Percentiles rank a stretch among this genome's conserved stretches.
phyloP scores from a whole-genome alignment of 257 asterid genomes.

The Capsicum baccatum region DNA sequence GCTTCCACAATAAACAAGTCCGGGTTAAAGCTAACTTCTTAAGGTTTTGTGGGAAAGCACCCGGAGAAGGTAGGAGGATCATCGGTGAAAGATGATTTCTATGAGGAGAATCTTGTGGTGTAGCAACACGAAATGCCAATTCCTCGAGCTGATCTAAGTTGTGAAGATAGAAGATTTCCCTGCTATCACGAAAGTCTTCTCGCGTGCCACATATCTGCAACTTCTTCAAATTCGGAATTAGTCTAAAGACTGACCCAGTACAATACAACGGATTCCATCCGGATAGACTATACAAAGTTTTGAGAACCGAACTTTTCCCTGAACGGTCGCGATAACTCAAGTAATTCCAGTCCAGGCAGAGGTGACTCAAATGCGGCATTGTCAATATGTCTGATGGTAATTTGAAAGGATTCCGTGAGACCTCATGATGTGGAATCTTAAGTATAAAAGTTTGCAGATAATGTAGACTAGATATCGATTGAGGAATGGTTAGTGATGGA shows the following conservation, averaged over 20 bases:
- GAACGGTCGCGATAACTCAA: background rate
- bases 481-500: background rate
- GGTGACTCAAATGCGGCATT: background rate
- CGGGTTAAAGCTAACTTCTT: too few species aligned
- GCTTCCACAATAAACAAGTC: background rate
- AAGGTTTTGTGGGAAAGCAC: too few species aligned
- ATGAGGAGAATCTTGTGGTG: background rate
- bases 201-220: background rate
- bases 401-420: background rate
- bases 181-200: background rate
- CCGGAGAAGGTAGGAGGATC: too few species aligned
- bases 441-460: background rate
- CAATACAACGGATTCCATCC: background rate
- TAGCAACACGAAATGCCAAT: background rate
- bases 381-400: background rate
- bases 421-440: background rate
- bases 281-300: constrained; percentile 26
- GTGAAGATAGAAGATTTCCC: background rate
- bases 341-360: background rate
- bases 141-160: background rate
- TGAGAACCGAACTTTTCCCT: background rate
- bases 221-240: background rate
- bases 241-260: background rate
- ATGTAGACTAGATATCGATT: constrained; percentile 1
- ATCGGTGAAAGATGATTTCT: background rate